A percentile compares a stretch with the other conserved stretches of the same genome.
Conservation (phyloP, 495 filamentous ascomycete species). For the Achaetomiella virescens region DNA sequence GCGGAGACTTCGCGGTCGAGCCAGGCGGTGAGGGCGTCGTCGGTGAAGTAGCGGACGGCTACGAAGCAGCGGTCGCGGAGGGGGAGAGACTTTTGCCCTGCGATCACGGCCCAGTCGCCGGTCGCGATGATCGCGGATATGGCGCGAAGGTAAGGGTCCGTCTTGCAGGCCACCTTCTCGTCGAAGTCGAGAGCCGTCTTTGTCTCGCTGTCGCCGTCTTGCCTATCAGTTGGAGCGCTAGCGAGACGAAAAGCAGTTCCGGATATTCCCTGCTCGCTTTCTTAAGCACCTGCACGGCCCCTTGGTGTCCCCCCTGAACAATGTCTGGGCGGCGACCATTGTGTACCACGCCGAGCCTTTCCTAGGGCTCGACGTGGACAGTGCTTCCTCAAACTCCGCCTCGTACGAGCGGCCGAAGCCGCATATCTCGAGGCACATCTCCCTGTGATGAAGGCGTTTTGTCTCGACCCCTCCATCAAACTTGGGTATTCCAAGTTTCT, state of each 20-base stretch:
- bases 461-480: constrained; percentile 50
- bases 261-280: constrained; percentile 42
- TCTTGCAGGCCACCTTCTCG: constrained; percentile 41
- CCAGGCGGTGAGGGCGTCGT: constrained; percentile 69
- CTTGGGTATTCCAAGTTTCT: constrained; percentile 33
- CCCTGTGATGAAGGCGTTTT: constrained; percentile 62
- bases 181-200: constrained; percentile 43
- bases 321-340: constrained; percentile 70
- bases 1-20: constrained; percentile 55
- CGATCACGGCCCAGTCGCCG: constrained; percentile 78
- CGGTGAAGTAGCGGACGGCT: constrained; percentile 75
- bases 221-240: constrained; percentile 47
- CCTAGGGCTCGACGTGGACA: constrained; percentile 46
- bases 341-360: constrained; percentile 65
- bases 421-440: constrained; percentile 72
- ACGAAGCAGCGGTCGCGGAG: constrained; percentile 80
- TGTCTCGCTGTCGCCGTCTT: constrained; percentile 24
- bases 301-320: constrained; percentile 65
- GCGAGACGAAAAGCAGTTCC: constrained; percentile 47
- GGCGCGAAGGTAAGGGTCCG: constrained; percentile 81
- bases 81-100: constrained; percentile 74
- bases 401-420: constrained; percentile 57
- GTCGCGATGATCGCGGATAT: constrained; percentile 89
- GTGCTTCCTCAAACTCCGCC: constrained; percentile 45
- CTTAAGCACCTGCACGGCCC: constrained; percentile 49